A percentile compares a stretch with the other conserved stretches of the same genome.
Conservation (phyloP, 352 stramenopile species). For the Globisporangium irregulare region DNA sequence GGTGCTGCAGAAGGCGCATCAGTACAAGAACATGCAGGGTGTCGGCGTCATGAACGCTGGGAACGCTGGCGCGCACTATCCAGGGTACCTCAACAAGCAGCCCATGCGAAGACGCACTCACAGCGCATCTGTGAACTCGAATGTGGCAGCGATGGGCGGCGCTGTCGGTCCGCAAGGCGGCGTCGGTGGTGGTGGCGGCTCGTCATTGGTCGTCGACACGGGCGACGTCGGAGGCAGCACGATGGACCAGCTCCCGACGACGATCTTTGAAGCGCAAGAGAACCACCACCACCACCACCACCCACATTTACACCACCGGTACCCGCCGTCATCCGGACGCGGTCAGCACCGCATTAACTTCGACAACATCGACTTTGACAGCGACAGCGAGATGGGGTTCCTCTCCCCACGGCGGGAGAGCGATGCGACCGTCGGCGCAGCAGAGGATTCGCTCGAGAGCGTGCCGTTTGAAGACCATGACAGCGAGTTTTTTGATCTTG, state of each 20-base stretch:
- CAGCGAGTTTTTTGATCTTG: conserved; percentile 50
- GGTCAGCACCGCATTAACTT: conserved; percentile 63
- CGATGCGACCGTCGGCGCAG: conserved; percentile 8
- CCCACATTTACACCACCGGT: conserved; percentile 12
- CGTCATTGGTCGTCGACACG: conserved; percentile 10
- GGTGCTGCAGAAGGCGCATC: conserved; percentile 38
- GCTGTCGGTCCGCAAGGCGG: conserved; percentile 20
- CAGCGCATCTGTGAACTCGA: conserved; percentile 43
- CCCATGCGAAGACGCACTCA: conserved; percentile 75
- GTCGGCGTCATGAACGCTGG: conserved; percentile 15
- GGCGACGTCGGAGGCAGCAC: conserved; percentile 4
- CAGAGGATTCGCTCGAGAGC: conserved; percentile 42
- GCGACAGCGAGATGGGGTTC: conserved; percentile 50
- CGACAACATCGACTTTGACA: conserved; percentile 37
- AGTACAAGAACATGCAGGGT: conserved; percentile 46
- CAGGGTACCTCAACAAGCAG: conserved; percentile 60
- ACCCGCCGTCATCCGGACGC: conserved; percentile 40
- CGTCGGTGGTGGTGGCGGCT: neutral
- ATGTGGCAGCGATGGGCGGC: conserved; percentile 13
- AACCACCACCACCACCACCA: conserved; percentile 19
- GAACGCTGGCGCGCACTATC: conserved; percentile 18
- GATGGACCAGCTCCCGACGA: conserved; percentile 46
- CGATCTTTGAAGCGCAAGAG: conserved; percentile 49
- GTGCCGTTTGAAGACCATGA: conserved; percentile 52
- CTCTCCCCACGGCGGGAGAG: conserved; percentile 26